These are phyloP conservation scores for Polychytrium aggregatum DNA, from an alignment of 192 early-diverging fungal genomes.

Conservation along the genomic window DNA sequence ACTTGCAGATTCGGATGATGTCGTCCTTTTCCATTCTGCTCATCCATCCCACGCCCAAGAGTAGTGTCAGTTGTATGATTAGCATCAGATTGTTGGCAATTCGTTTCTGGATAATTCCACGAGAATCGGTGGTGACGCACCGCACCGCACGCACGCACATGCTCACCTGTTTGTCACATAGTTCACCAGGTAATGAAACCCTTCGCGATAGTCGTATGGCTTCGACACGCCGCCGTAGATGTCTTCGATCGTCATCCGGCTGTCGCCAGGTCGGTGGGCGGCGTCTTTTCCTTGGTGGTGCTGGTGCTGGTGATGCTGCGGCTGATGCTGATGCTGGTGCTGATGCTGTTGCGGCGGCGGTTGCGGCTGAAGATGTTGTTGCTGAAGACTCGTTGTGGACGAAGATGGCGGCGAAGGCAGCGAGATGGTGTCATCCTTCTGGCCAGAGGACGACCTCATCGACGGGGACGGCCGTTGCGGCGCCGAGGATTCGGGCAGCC, in stretches of 20 bases:
- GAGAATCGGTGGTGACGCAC: too few relatives aligned
- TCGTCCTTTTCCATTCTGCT: constrained; percentile 81
- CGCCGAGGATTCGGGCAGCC: too few relatives aligned
- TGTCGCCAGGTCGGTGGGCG: constrained; percentile 9
- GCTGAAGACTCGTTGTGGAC: neutral
- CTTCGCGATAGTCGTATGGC: constrained; percentile 86
- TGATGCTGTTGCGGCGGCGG: neutral
- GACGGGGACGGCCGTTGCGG: too few relatives aligned
- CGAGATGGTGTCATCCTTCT: too few relatives aligned
- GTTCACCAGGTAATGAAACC: constrained; percentile 82
- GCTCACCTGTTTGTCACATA: constrained; percentile 61
- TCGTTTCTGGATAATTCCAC: too few relatives aligned
- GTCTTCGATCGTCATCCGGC: constrained; percentile 39
- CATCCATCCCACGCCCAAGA: too few relatives aligned
- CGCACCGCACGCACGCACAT: too few relatives aligned
- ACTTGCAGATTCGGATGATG: constrained; percentile 79
- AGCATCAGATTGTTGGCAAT: too few relatives aligned
- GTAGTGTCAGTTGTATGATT: too few relatives aligned
- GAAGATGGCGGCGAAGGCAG: too few relatives aligned
- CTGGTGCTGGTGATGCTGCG: constrained; percentile 5
- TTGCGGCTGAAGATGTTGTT: neutral
- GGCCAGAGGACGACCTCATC: too few relatives aligned
- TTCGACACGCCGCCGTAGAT: constrained; percentile 70
- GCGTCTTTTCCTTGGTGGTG: constrained; percentile 6
- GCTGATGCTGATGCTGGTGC: constrained; percentile 2